Evolutionary conservation across 2,329 filamentous ascomycete species (phyloP).

Genomic region (Allantophomopsis lycopodina): DNA sequence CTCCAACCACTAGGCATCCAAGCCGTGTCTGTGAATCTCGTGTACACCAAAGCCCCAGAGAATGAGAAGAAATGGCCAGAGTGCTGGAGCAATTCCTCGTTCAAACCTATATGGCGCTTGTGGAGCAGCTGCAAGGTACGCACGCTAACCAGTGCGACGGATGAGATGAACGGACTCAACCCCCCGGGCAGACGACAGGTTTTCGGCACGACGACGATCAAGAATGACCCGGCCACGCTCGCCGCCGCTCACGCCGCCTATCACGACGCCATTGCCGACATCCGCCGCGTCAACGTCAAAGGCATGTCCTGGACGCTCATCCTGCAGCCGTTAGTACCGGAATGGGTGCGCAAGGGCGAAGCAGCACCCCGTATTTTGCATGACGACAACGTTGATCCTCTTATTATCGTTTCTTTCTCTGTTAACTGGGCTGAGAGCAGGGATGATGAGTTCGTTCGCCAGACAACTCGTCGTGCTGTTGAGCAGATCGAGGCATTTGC

Average conservation of each 20-base stretch:
- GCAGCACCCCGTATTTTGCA: conserved; percentile 15
- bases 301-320: conserved; percentile 20
- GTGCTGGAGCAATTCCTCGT: conserved; percentile 18
- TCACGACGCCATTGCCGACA: conserved; percentile 11
- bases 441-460: conserved; percentile 16
- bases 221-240: conserved; percentile 19
- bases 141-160: conserved; percentile 17
- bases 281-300: conserved; percentile 12
- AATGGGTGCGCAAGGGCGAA: conserved; percentile 13
- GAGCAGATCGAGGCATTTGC: conserved; percentile 20
- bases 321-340: conserved; percentile 16
- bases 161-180: conserved; percentile 19
- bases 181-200: conserved; percentile 18
- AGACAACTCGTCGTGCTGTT: conserved; percentile 12
- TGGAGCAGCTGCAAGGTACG: conserved; percentile 21
- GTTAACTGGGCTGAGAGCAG: conserved; percentile 16
- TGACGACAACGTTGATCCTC: conserved; percentile 10
- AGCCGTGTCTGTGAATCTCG: conserved; percentile 20
- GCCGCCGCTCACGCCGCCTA: conserved; percentile 15
- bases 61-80: conserved; percentile 16
- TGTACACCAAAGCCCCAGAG: conserved; percentile 11
- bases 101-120: conserved; percentile 17
- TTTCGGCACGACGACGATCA: conserved; percentile 21
- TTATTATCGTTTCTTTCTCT: conserved; percentile 20
- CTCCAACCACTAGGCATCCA: conserved; percentile 11